Evolutionary conservation across 2,329 filamentous ascomycete species (phyloP), one percentile per base, ranked within the genome.

Genomic region (Apiospora malaysiana): DNA sequence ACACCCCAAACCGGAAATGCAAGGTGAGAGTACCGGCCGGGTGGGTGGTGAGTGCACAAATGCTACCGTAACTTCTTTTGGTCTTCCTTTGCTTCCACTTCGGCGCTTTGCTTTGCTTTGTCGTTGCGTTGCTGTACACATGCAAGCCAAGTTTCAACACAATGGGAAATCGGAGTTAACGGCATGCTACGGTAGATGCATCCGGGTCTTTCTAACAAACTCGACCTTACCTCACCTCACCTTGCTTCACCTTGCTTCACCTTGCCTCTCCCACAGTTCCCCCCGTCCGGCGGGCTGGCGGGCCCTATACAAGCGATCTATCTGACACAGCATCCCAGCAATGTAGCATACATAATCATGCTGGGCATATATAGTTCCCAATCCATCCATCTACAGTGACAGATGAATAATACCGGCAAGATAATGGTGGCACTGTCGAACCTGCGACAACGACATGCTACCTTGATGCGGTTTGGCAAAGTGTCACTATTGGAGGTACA

Each of bases 151-250:
- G 46, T 16, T 32, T 18, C 16, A 21, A 7, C 2, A 7, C 2
- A 8, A 37, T 37, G 27, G 42, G 32, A 32, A 32, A 37, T 59
- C 51, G 51, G 51, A 59, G 51, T 59, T 59, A 59, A 37, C 51
- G 51, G 51, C 51, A 59, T n/a, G 51, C 51, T 59, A 59, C 27
- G 51, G 16, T 59, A 59, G 37, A 59, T 37, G 32, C 3, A 51
- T 10, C 47, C 23, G 12, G 23, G 47, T 27, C 23, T 25, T 18
- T 32, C 32, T 16, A 56, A 56, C 49, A n/a, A n/a, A n/a, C 12
- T 18, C 16, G 23, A 51, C 14, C 43, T 32, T 32, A 32, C 32
- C 32, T 32, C 6, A 32, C 32, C 32, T 32, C 6, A 32, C 32
- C 32, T 32, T 6, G 6, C n/a, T n/a, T n/a, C n/a, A n/a, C n/a